Evolutionary conservation across 495 filamentous ascomycete species (phyloP).

Genomic region (Letharia lupina): DNA sequence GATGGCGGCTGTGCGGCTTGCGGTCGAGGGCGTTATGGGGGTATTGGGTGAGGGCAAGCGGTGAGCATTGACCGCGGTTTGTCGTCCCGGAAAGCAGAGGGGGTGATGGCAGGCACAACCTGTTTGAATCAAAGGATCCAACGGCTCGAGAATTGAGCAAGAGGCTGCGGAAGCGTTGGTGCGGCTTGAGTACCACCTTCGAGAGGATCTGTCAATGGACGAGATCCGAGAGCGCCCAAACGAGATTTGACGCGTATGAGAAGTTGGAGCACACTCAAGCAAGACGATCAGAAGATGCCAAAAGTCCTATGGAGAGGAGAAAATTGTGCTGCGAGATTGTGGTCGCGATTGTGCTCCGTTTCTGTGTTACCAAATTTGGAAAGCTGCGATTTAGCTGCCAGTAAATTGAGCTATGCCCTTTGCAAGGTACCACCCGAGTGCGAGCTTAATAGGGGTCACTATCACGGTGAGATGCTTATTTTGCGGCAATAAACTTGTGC

Average conservation of each 20-base stretch:
- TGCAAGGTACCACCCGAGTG: background rate
- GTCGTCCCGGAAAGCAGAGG: background rate
- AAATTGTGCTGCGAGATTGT: background rate
- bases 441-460: background rate
- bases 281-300: background rate
- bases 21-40: slow-evolving; percentile 60
- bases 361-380: background rate
- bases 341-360: background rate
- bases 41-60: slow-evolving; percentile 36
- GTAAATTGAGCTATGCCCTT: background rate
- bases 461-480: background rate
- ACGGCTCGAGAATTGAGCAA: background rate
- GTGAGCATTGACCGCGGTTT: background rate
- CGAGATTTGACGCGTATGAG: background rate
- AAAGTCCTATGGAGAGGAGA: background rate
- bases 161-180: background rate
- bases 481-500: background rate
- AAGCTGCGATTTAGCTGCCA: background rate
- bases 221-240: background rate
- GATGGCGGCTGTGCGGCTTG: slow-evolving; percentile 72
- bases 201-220: background rate
- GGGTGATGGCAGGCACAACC: background rate
- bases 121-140: background rate
- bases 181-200: background rate
- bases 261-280: background rate